These are phyloP conservation scores for Westerdykella ornata DNA, from an alignment of 2,329 filamentous ascomycete genomes.

Conservation along the genomic window DNA sequence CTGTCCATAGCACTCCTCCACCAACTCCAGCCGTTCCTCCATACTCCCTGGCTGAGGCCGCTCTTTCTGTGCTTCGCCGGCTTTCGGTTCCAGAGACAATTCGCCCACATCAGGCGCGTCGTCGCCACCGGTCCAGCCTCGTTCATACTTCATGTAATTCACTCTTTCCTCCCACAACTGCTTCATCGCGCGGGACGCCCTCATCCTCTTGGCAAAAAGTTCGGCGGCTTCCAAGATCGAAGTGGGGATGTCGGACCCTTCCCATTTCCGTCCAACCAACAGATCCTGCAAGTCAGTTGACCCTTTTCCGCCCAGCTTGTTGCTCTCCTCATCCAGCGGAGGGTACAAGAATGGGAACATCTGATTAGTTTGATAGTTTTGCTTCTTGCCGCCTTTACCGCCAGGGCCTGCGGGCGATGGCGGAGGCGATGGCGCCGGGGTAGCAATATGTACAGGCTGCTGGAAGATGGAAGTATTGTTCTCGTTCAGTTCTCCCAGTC, in stretches of 20 bases:
- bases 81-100: constrained; percentile 33
- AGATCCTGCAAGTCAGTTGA: constrained; percentile 70
- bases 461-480: constrained; percentile 69
- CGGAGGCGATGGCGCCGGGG: constrained; percentile 88
- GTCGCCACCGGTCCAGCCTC: constrained; percentile 66
- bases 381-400: constrained; percentile 93
- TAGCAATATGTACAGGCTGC: constrained; percentile 97
- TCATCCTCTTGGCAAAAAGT: constrained; percentile 80
- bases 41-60: constrained; percentile 44
- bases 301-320: constrained; percentile 84
- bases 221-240: constrained; percentile 94
- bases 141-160: constrained; percentile 81
- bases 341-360: constrained; percentile 98
- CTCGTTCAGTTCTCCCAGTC: constrained; percentile 43
- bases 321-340: constrained; percentile 80
- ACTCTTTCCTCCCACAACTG: constrained; percentile 95
- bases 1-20: constrained; percentile 73
- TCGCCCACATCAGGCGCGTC: constrained; percentile 43
- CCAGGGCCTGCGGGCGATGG: constrained; percentile 78
- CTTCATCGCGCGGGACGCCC: constrained; percentile 83
- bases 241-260: constrained; percentile 86
- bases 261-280: constrained; percentile 78
- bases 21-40: constrained; percentile 59
- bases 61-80: constrained; percentile 32
- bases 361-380: constrained; percentile 98